These are phyloP conservation scores for Candida suzukii DNA, from an alignment of 805 yeast species.

Conservation along the genomic window DNA sequence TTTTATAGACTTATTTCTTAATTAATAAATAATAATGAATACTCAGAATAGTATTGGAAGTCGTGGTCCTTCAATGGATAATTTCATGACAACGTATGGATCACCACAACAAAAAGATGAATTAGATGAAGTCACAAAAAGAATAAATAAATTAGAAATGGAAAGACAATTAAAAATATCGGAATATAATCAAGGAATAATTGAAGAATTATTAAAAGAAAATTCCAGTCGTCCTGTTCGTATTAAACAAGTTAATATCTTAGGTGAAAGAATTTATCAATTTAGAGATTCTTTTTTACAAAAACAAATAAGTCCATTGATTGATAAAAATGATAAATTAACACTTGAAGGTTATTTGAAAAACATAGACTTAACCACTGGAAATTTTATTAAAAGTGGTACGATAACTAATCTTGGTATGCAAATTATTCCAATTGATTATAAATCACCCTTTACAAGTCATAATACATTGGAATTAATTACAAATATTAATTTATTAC, in stretches of 20 bases:
- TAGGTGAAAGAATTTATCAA: slow-evolving; percentile 8
- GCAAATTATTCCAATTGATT: slow-evolving; percentile 17
- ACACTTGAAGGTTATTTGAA: slow-evolving; percentile 34
- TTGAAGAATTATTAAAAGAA: slow-evolving; percentile 20
- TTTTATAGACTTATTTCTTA: no score
- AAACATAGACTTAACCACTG: slow-evolving; percentile 36
- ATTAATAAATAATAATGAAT: no score
- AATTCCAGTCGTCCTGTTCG: slow-evolving; percentile 34
- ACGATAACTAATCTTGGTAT: slow-evolving; percentile 36
- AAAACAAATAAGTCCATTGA: slow-evolving; percentile 40
- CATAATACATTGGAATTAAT: slow-evolving; percentile 19
- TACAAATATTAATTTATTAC: slow-evolving; percentile 29
- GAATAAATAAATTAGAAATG: not conserved
- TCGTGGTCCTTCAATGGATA: not conserved
- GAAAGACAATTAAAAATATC: slow-evolving; percentile 1
- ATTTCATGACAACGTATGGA: slow-evolving; percentile 1
- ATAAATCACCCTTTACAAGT: slow-evolving; percentile 11
- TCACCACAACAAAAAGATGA: not conserved
- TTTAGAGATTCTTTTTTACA: slow-evolving; percentile 37
- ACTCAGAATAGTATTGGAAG: no score
- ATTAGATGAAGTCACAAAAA: not conserved
- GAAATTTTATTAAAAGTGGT: slow-evolving; percentile 35
- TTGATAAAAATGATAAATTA: slow-evolving; percentile 22
- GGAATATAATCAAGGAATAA: slow-evolving; percentile 18
- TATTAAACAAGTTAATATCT: slow-evolving; percentile 36